These are phyloP conservation scores for Daldinia sp. DNA, from an alignment of 2,329 filamentous ascomycete genomes.

Conservation along the genomic window DNA sequence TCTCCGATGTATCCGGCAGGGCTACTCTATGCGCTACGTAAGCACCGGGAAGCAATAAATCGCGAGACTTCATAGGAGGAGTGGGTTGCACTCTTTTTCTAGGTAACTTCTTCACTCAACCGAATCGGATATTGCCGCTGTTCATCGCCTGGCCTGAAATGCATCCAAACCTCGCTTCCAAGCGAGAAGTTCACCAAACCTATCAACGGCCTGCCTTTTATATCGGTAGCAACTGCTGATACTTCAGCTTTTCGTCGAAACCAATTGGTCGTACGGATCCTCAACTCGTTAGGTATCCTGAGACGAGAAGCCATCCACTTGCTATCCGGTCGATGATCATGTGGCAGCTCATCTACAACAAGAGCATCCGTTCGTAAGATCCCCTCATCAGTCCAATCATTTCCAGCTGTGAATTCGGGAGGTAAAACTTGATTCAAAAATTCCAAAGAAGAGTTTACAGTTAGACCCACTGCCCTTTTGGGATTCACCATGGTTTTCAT, in stretches of 20 bases:
- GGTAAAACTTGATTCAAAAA: constrained; percentile 69
- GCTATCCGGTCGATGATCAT: constrained; percentile 66
- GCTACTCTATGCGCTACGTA: constrained; percentile 6
- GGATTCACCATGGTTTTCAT: constrained; percentile 75
- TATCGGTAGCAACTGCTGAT: constrained; percentile 52
- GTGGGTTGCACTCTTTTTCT: constrained; percentile 6
- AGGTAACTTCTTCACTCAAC: constrained; percentile 19
- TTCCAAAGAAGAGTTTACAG: constrained; percentile 71
- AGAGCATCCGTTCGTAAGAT: constrained; percentile 60
- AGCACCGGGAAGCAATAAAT: constrained; percentile 20
- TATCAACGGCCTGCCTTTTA: constrained; percentile 54
- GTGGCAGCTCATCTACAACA: constrained; percentile 58
- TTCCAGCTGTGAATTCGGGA: constrained; percentile 60
- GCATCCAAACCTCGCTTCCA: constrained; percentile 66
- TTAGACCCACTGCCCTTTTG: constrained; percentile 71
- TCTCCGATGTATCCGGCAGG: constrained; percentile 27
- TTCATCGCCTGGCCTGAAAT: constrained; percentile 56
- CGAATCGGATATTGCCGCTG: constrained; percentile 45
- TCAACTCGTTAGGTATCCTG: constrained; percentile 69
- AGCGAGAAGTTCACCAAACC: constrained; percentile 51
- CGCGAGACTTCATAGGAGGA: constrained; percentile 9
- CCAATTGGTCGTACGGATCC: constrained; percentile 60
- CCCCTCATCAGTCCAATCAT: constrained; percentile 65
- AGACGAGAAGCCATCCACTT: constrained; percentile 70
- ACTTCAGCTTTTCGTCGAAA: constrained; percentile 56